Evolutionary conservation across 2,329 filamentous ascomycete genomes (phyloP).

Genomic region (Penicillium sclerotigenum): DNA sequence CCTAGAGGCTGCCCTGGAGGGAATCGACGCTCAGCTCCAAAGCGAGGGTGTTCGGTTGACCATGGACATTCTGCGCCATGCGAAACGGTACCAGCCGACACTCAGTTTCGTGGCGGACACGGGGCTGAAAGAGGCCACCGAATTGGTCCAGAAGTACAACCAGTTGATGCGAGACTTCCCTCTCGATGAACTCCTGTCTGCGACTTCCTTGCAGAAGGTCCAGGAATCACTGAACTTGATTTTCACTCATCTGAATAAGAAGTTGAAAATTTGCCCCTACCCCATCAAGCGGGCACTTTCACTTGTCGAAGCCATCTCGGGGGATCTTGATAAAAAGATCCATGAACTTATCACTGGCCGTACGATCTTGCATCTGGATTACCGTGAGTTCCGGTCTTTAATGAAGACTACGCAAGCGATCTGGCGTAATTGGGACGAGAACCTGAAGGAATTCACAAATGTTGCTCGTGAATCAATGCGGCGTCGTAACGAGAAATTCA

Average conservation of each 20-base stretch:
- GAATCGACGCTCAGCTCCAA: conserved; percentile 82
- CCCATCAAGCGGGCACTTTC: conserved; percentile 86
- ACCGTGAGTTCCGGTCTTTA: conserved; percentile 79
- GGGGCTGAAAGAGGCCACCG: conserved; percentile 90
- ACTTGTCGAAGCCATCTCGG: conserved; percentile 95
- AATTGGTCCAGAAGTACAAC: conserved; percentile 97
- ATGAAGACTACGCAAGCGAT: conserved; percentile 82
- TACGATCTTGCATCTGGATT: conserved; percentile 87
- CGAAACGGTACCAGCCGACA: conserved; percentile 95
- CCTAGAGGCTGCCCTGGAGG: conserved; percentile 90
- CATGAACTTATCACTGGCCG: conserved; percentile 82
- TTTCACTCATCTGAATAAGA: conserved; percentile 95
- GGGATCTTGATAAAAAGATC: conserved; percentile 81
- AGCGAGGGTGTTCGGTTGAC: conserved; percentile 88
- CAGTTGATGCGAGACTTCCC: conserved; percentile 98
- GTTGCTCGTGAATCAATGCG: conserved; percentile 92
- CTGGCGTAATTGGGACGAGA: conserved; percentile 91
- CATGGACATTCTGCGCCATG: conserved; percentile 90
- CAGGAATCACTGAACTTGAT: conserved; percentile 86
- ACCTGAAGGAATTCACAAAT: conserved; percentile 96
- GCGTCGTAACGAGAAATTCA: conserved; percentile 94
- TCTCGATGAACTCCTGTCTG: conserved; percentile 87
- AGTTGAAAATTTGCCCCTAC: conserved; percentile 93
- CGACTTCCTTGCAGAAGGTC: conserved; percentile 82
- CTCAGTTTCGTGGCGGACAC: conserved; percentile 97